Conservation (phyloP, 805 yeast genomes). For the Ogataea kodamae region DNA sequence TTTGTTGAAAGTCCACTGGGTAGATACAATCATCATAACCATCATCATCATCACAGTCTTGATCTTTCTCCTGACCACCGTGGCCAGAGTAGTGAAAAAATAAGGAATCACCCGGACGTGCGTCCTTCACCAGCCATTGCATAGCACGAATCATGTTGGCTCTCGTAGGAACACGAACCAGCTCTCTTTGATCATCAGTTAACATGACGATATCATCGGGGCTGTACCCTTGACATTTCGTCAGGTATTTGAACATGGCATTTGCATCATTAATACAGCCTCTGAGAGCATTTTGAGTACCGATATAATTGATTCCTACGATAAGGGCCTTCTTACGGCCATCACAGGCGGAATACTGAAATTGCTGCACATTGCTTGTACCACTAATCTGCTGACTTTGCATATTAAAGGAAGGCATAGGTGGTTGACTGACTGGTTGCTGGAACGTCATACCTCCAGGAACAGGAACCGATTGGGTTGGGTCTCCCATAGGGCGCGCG, state of each 20-base stretch:
- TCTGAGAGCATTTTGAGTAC: conserved; percentile 53
- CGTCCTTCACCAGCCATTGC: conserved; percentile 75
- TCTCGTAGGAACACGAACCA: conserved; percentile 54
- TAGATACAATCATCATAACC: conserved; percentile 38
- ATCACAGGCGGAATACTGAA: conserved; percentile 63
- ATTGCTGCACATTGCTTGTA: conserved; percentile 29
- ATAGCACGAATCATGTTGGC: conserved; percentile 73
- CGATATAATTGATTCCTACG: conserved; percentile 76
- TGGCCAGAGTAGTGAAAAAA: conserved; percentile 87
- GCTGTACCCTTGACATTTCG: conserved; percentile 43
- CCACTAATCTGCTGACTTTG: conserved; percentile 30
- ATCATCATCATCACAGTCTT: conserved; percentile 36
- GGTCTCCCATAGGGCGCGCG: conserved; percentile 13
- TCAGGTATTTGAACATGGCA: conserved; percentile 41
- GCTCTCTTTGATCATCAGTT: conserved; percentile 52
- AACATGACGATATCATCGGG: conserved; percentile 56
- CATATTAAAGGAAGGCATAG: conserved; percentile 18
- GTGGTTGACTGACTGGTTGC: conserved; percentile 14
- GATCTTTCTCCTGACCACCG: conserved; percentile 71
- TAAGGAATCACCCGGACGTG: conserved; percentile 71
- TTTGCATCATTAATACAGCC: conserved; percentile 82
- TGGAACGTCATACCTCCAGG: conserved; percentile 13
- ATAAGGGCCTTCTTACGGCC: conserved; percentile 73
- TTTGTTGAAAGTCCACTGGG: conserved; percentile 47
- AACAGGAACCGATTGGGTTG: conserved; percentile 8